A percentile compares a stretch with the other conserved stretches of the same genome.
Evolutionary conservation across 768 basidiomycete species (phyloP).

Genomic region (Boletus edulis): DNA sequence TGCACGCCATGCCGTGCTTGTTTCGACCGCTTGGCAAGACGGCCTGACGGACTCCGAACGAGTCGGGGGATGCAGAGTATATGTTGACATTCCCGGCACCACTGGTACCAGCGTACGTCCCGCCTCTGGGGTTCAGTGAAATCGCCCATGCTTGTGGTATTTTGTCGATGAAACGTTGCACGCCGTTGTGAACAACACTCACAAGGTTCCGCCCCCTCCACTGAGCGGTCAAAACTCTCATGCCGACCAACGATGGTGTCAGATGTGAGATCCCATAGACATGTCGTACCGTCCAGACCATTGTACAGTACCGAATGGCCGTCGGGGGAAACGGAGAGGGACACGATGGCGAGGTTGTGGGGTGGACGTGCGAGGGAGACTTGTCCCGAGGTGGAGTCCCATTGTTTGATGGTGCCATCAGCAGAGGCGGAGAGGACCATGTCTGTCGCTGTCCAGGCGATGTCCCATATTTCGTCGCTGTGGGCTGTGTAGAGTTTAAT

Average conservation of each 20-base stretch:
- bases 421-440: constrained; percentile 69
- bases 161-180: background rate
- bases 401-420: constrained; percentile 74
- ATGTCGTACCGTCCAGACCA: constrained; percentile 81
- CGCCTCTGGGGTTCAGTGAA: constrained; percentile 72
- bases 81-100: constrained; percentile 69
- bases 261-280: constrained; percentile 65
- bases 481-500: constrained; percentile 51
- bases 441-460: constrained; percentile 67
- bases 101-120: constrained; percentile 72
- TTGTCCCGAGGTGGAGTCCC: constrained; percentile 66
- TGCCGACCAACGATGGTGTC: constrained; percentile 61
- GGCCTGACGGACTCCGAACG: constrained; percentile 63
- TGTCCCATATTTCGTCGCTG: constrained; percentile 76
- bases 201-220: constrained; percentile 66
- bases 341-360: constrained; percentile 86
- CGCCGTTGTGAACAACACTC: constrained; percentile 28
- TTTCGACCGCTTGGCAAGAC: constrained; percentile 62
- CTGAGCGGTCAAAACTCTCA: constrained; percentile 69
- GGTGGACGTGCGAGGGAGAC: constrained; percentile 56
- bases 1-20: constrained; percentile 77
- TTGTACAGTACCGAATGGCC: constrained; percentile 73
- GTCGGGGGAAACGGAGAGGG: constrained; percentile 66
- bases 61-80: constrained; percentile 63
- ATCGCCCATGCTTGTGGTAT: constrained; percentile 70